Percentiles rank a stretch among this genome's conserved stretches.
Evolutionary conservation across 768 basidiomycete genomes (phyloP).

Genomic region (Tricholoma sp.): DNA sequence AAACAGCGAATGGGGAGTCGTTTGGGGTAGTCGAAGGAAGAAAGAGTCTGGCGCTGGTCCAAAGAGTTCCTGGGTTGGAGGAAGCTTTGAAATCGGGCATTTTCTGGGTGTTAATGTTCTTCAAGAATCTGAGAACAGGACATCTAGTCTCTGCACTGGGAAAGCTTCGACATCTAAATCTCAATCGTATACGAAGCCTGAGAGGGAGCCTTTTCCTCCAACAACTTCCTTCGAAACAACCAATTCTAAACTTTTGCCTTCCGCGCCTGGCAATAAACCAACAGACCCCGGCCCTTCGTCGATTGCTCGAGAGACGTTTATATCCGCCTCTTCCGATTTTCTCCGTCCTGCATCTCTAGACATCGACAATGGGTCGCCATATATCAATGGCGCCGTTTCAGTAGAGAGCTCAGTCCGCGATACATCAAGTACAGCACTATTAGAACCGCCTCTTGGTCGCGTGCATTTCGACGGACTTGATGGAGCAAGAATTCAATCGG

Average conservation of each 20-base stretch:
- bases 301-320: constrained; percentile 17
- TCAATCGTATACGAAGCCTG: neutral
- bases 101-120: constrained; percentile 66
- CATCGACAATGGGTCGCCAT: constrained; percentile 2
- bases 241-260: neutral
- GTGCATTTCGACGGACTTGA: neutral
- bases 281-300: constrained; percentile 4
- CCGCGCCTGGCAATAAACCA: neutral
- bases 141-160: constrained; percentile 7
- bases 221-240: neutral
- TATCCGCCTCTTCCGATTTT: constrained; percentile 20
- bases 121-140: constrained; percentile 24
- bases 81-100: constrained; percentile 74
- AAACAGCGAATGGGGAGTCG: constrained; percentile 61
- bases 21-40: constrained; percentile 34
- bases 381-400: neutral
- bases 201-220: neutral
- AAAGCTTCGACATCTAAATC: constrained; percentile 1
- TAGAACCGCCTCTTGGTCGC: constrained; percentile 7
- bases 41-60: constrained; percentile 19
- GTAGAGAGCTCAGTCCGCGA: constrained; percentile 4
- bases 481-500: constrained; percentile 12
- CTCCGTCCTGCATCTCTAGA: constrained; percentile 1
- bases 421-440: constrained; percentile 16
- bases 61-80: constrained; percentile 55